A percentile compares a stretch with the other conserved stretches of the same genome.
phyloP scores from a whole-genome alignment of 2,329 filamentous ascomycete species.

The Calycina marina region DNA sequence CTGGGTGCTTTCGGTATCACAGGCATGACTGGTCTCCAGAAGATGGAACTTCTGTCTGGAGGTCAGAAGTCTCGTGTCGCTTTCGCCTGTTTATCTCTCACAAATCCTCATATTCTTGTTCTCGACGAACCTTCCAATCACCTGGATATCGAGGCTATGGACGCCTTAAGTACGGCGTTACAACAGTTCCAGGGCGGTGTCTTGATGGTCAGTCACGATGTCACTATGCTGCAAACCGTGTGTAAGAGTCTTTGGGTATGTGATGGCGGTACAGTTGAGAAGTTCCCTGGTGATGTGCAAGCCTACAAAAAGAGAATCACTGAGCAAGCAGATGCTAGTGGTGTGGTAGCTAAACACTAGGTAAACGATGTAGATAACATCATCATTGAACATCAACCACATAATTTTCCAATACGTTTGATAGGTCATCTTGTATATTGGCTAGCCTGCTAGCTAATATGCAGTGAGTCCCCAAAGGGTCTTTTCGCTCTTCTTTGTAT shows the following conservation, averaged over 20 bases:
- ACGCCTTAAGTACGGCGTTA: constrained; percentile 75
- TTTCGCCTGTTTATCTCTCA: constrained; percentile 88
- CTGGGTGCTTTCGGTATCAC: constrained; percentile 83
- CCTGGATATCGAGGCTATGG: constrained; percentile 95
- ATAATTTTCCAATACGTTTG: too few species aligned
- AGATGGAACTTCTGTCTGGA: constrained; percentile 86
- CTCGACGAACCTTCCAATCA: constrained; percentile 98
- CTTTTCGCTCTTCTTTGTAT: too few species aligned
- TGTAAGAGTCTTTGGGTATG: constrained; percentile 95
- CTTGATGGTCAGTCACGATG: constrained; percentile 97
- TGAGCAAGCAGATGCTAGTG: constrained; percentile 74
- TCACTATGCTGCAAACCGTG: constrained; percentile 95
- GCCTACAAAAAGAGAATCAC: constrained; percentile 95
- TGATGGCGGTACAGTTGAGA: constrained; percentile 83
- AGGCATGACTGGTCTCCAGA: constrained; percentile 90
- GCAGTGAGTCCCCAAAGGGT: too few species aligned
- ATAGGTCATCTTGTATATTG: too few species aligned
- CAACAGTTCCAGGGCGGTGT: constrained; percentile 85
- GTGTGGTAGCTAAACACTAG: constrained; percentile 42
- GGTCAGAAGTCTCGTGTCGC: constrained; percentile 97
- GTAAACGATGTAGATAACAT: too few species aligned
- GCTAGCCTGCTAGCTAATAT: too few species aligned
- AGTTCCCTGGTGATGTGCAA: constrained; percentile 90
- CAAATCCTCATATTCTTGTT: constrained; percentile 91
- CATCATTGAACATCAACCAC: too few species aligned